phyloP scores from a whole-genome alignment of 208 protist species.

The Angomonas deanei region DNA sequence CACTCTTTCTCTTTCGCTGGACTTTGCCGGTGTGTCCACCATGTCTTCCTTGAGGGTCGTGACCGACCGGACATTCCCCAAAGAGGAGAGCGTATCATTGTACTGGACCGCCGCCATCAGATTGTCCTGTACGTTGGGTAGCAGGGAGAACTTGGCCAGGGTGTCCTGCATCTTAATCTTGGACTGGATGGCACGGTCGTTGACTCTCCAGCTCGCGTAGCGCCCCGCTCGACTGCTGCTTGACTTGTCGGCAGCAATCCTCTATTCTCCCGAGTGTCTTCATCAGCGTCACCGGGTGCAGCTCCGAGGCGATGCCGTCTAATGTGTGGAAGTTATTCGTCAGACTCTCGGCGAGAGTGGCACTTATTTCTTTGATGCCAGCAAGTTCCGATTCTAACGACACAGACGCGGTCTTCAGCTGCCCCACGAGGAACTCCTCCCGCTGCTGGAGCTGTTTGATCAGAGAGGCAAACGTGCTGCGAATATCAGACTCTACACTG shows the following conservation, averaged over 20 bases:
- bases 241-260: background rate
- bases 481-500: constrained; percentile 23
- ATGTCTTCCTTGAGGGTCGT: background rate
- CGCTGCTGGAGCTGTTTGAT: constrained; percentile 30
- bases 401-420: constrained; percentile 8
- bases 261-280: background rate
- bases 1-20: background rate
- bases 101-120: constrained; percentile 4
- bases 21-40: background rate
- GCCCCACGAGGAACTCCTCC: constrained; percentile 25
- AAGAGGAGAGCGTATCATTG: background rate
- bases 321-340: constrained; percentile 28
- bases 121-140: background rate
- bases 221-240: background rate
- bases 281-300: constrained; percentile 35
- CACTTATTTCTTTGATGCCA: constrained; percentile 1
- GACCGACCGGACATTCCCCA: background rate
- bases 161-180: background rate
- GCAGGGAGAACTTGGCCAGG: constrained; percentile 3
- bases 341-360: constrained; percentile 12
- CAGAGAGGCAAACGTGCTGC: constrained; percentile 25
- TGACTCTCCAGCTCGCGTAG: background rate
- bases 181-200: background rate
- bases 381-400: constrained; percentile 8
- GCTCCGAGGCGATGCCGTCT: constrained; percentile 39